These are phyloP conservation scores for Russula olivacea DNA, from an alignment of 768 basidiomycete species.

Conservation along the genomic window DNA sequence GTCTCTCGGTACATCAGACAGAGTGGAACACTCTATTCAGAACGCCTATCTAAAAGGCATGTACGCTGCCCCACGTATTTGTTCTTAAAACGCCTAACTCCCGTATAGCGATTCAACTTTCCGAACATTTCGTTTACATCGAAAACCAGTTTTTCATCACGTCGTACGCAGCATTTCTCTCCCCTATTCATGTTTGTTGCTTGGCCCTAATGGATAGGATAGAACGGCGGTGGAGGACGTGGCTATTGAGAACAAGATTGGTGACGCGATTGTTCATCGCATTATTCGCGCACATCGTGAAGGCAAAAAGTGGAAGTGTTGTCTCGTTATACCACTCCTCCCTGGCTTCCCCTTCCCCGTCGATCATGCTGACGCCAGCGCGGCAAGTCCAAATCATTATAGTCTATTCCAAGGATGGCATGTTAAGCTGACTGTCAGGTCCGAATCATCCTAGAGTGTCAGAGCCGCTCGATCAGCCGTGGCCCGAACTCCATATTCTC, in stretches of 20 bases:
- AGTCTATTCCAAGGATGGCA: not conserved
- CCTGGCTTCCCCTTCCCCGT: slow-evolving; percentile 93
- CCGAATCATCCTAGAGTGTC: slow-evolving; percentile 92
- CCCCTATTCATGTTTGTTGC: not conserved
- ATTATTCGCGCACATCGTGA: slow-evolving; percentile 85
- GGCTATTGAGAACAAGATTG: slow-evolving; percentile 87
- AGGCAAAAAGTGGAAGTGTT: slow-evolving; percentile 81
- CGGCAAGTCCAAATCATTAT: slow-evolving; percentile 45
- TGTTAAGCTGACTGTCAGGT: slow-evolving; percentile 45
- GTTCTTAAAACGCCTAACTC: not conserved
- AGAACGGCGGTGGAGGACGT: slow-evolving; percentile 83
- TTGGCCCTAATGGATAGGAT: slow-evolving; percentile 13
- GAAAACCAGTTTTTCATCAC: slow-evolving; percentile 93
- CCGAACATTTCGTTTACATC: slow-evolving; percentile 97
- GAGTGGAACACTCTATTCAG: slow-evolving; percentile 87
- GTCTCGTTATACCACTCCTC: slow-evolving; percentile 84
- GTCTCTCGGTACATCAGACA: slow-evolving; percentile 87
- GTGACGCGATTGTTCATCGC: slow-evolving; percentile 86
- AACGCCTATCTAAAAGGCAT: slow-evolving; percentile 87
- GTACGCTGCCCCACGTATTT: not conserved
- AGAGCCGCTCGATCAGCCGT: slow-evolving; percentile 81
- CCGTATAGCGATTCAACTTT: slow-evolving; percentile 73
- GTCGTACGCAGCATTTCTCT: slow-evolving; percentile 48
- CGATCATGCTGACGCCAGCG: slow-evolving; percentile 88
- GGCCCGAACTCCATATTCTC: slow-evolving; percentile 91